Conservation (phyloP, 108 stramenopile species). For the Cyclotella sp. region DNA sequence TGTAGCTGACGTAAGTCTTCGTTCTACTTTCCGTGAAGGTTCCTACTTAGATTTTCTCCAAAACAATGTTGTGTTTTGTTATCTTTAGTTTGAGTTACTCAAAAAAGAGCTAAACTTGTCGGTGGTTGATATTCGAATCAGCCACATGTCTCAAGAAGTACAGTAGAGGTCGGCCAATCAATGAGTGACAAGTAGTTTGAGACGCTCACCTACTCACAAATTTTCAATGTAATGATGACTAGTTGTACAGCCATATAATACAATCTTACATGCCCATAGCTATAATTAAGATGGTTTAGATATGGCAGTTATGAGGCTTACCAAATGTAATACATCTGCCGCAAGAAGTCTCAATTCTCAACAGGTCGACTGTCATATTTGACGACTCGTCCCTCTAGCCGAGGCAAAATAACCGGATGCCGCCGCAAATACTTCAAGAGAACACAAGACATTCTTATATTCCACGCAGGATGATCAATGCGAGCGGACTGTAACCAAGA, state of each 20-base stretch:
- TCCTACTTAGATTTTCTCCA: neutral
- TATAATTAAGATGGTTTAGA: neutral
- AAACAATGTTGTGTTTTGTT: neutral
- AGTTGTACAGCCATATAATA: too few relatives aligned
- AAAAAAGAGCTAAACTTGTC: constrained; percentile 66
- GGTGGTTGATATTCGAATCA: constrained; percentile 79
- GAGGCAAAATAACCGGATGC: constrained; percentile 16
- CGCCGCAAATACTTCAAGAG: constrained; percentile 39
- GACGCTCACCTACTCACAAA: neutral
- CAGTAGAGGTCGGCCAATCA: neutral
- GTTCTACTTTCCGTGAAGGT: neutral
- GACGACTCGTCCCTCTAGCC: constrained; percentile 33
- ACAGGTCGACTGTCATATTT: neutral
- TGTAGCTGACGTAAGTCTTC: constrained; percentile 23
- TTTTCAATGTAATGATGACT: too few relatives aligned
- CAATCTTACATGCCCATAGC: neutral
- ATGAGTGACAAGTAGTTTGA: too few relatives aligned
- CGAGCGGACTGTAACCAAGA: constrained; percentile 32
- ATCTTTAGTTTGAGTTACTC: constrained; percentile 49
- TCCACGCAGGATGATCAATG: constrained; percentile 25
- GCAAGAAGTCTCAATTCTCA: too few relatives aligned
- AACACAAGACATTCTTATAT: constrained; percentile 34
- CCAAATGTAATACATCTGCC: too few relatives aligned
- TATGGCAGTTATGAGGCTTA: neutral
- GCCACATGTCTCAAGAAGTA: constrained; percentile 36